These are phyloP conservation scores for Mycena vulgaris DNA, from an alignment of 768 basidiomycete species.

Conservation along the genomic window DNA sequence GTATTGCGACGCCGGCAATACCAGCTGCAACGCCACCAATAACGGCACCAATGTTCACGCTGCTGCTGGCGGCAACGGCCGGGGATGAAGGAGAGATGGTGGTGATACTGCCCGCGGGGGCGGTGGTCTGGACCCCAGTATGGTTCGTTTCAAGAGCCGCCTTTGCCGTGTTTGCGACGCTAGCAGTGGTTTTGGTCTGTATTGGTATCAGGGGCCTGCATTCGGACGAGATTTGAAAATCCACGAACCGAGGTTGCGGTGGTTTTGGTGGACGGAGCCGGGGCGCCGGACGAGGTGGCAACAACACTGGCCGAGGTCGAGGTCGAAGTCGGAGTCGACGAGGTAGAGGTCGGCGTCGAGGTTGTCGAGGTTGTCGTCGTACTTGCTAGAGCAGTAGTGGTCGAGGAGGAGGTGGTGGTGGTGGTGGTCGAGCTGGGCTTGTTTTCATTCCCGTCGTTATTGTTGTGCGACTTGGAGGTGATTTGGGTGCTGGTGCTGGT, in stretches of 20 bases:
- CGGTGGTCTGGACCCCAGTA: slow-evolving; percentile 38
- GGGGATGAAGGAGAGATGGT: slow-evolving; percentile 35
- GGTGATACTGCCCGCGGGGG: slow-evolving; percentile 38
- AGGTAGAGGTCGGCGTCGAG: background rate
- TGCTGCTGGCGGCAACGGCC: slow-evolving; percentile 36
- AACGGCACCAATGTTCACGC: slow-evolving; percentile 58
- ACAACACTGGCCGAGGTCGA: slow-evolving; percentile 25
- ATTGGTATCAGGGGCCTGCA: slow-evolving; percentile 15
- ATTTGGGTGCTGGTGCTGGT: slow-evolving; percentile 10
- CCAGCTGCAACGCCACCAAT: slow-evolving; percentile 58
- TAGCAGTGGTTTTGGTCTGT: slow-evolving; percentile 32
- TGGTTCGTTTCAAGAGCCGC: slow-evolving; percentile 26
- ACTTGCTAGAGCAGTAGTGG: background rate
- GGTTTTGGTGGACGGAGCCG: slow-evolving; percentile 25
- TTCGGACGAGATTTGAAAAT: background rate
- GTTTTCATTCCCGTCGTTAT: background rate
- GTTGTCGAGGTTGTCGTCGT: background rate
- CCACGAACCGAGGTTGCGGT: slow-evolving; percentile 33
- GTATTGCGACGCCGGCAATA: slow-evolving; percentile 54
- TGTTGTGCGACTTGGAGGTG: slow-evolving; percentile 1
- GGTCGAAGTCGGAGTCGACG: background rate
- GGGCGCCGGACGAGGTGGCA: slow-evolving; percentile 20
- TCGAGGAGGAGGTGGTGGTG: too few relatives aligned
- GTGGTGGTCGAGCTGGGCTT: slow-evolving; percentile 16
- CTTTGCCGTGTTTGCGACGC: slow-evolving; percentile 35